A percentile compares a stretch with the other conserved stretches of the same genome.
phyloP scores from a whole-genome alignment of 2,329 filamentous ascomycete genomes.

The Fusarium incarnatum region DNA sequence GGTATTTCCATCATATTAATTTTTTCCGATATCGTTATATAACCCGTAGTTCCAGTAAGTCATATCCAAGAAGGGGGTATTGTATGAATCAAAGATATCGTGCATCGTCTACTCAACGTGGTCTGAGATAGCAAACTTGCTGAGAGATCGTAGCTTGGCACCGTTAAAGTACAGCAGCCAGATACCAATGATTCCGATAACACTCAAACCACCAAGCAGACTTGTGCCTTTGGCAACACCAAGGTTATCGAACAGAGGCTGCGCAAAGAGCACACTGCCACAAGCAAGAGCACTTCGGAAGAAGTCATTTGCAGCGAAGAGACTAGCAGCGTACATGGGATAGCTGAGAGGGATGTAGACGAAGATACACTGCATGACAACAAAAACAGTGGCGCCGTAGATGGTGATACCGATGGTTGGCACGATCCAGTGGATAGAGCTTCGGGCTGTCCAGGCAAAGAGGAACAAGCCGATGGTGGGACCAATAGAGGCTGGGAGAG shows the following conservation, averaged over 20 bases:
- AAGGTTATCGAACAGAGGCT: slow-evolving; percentile 69
- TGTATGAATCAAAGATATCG: no score
- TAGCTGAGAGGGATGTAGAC: slow-evolving; percentile 69
- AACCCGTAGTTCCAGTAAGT: not conserved
- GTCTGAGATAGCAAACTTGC: slow-evolving; percentile 64
- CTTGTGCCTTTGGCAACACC: slow-evolving; percentile 68
- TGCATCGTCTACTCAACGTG: slow-evolving; percentile 24
- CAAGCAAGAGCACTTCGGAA: slow-evolving; percentile 68
- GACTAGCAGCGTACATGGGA: slow-evolving; percentile 66
- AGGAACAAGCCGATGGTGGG: slow-evolving; percentile 71
- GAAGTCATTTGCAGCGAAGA: slow-evolving; percentile 72
- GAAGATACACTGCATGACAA: slow-evolving; percentile 71
- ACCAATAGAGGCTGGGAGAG: slow-evolving; percentile 63
- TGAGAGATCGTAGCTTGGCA: slow-evolving; percentile 64
- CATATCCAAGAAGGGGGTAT: not conserved
- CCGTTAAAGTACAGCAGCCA: slow-evolving; percentile 70
- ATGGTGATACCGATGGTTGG: slow-evolving; percentile 68
- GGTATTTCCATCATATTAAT: slow-evolving; percentile 24
- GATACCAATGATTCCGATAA: slow-evolving; percentile 68
- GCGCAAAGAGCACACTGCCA: slow-evolving; percentile 69
- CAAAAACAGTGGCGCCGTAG: slow-evolving; percentile 63
- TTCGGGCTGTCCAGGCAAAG: slow-evolving; percentile 68
- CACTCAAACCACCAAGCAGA: slow-evolving; percentile 66
- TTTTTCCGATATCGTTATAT: slow-evolving; percentile 1
- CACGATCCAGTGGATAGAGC: slow-evolving; percentile 64